Base-by-base conservation (phyloP, 129 eudicot species). In the Erigeron canadensis region DNA sequence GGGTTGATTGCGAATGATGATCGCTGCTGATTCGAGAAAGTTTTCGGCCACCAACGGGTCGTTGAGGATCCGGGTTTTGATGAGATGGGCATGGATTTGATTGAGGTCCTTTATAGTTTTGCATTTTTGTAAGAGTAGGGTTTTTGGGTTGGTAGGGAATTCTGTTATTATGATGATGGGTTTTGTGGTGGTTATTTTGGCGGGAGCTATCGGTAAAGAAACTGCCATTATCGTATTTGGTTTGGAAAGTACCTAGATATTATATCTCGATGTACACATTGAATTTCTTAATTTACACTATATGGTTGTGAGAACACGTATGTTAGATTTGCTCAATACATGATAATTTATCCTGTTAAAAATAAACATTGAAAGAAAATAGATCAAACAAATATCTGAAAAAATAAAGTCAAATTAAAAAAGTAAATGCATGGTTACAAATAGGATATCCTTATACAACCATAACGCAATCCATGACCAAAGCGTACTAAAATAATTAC, bases 1-100 rank as follows among this genome's bases (percentile, higher is more conserved):
- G 44, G 88, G 74, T 40, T 74, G 56, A 15, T 61, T 43, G 1
- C 77, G 83, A n/a, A 81, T 71, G 79, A 81, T 67, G 46, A 81
- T 79, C n/a, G 81, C 83, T 43, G 83, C 85, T 37, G 81, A 77
- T 78, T 84, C 88, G 40, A 84, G 83, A 23, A 84, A 81, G 75
- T 71, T 75, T 69, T 80, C 82, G 50, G 75, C 84, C 37, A 71
- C 63, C 16, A 73, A 51, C 3, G 82, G 82, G 57, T 17, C 40
- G 80, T 22, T 77, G 66, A 83, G 53, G 70, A 72, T 63, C 45
- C 81, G 67, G 77, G 82, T 80, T 77, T 80, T 80, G 82, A 84
- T 76, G 67, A 84, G 80, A 80, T 77, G 82, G 57, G 82, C 88
- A 34, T 76, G 88, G 10, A 84, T 63, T 69, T 80, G 88, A 46